phyloP scores from a whole-genome alignment of 257 asterid species.

The Euphrasia confusa region DNA sequence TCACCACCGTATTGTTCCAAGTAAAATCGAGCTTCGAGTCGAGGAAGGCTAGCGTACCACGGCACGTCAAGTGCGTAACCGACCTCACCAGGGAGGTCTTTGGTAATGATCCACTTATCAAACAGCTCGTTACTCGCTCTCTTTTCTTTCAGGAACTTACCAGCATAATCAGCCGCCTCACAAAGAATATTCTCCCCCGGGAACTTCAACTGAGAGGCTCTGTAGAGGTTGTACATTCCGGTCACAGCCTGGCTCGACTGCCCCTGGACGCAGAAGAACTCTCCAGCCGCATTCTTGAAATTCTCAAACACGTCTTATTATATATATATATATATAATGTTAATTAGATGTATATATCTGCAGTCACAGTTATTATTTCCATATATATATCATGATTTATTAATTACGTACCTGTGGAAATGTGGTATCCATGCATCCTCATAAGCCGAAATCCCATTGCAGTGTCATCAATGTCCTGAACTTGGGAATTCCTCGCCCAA shows the following conservation, averaged over 20 bases:
- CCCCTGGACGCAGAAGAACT: conserved; percentile 70
- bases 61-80: conserved; percentile 67
- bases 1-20: conserved; percentile 81
- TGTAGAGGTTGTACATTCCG: conserved; percentile 73
- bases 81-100: conserved; percentile 93
- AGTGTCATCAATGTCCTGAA: conserved; percentile 78
- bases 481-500: conserved; percentile 69
- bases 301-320: conserved; percentile 57
- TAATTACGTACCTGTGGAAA: conserved; percentile 53
- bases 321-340: not conserved
- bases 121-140: conserved; percentile 46
- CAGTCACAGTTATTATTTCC: conserved; percentile 15
- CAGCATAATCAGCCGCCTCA: conserved; percentile 43
- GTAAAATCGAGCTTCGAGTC: conserved; percentile 68
- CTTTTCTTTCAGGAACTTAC: conserved; percentile 44
- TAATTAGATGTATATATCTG: too few species aligned
- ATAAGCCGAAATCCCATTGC: conserved; percentile 87
- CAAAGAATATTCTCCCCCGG: conserved; percentile 53
- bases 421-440: conserved; percentile 72
- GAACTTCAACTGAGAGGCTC: conserved; percentile 75
- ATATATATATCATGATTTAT: not conserved
- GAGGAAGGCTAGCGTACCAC: conserved; percentile 71
- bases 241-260: conserved; percentile 83
- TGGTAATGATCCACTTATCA: conserved; percentile 91
- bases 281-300: conserved; percentile 54